These are phyloP conservation scores for Epichloe gansuensis DNA, from an alignment of 2,329 filamentous ascomycete species.

Conservation along the genomic window DNA sequence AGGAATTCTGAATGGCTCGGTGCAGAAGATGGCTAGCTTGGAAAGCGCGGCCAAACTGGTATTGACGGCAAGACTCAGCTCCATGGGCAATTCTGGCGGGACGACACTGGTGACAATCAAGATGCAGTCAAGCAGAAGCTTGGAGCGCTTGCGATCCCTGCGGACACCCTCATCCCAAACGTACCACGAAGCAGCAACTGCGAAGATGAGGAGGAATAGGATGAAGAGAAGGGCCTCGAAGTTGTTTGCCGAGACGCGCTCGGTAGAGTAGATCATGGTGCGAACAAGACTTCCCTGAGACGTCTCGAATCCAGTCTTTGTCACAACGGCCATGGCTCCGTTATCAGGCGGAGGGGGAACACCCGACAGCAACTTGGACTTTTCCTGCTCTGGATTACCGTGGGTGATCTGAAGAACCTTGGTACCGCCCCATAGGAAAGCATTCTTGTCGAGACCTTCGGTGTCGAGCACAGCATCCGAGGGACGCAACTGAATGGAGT, in stretches of 20 bases:
- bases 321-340: slow-evolving; percentile 83
- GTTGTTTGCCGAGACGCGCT: slow-evolving; percentile 97
- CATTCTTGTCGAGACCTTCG: slow-evolving; percentile 90
- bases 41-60: slow-evolving; percentile 89
- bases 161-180: slow-evolving; percentile 95
- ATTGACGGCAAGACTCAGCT: slow-evolving; percentile 92
- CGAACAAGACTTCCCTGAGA: slow-evolving; percentile 94
- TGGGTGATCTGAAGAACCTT: slow-evolving; percentile 95
- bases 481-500: slow-evolving; percentile 84
- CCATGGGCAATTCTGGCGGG: slow-evolving; percentile 97
- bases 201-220: slow-evolving; percentile 89
- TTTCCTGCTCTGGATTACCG: slow-evolving; percentile 63
- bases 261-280: slow-evolving; percentile 99
- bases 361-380: slow-evolving; percentile 58
- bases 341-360: slow-evolving; percentile 81
- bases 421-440: slow-evolving; percentile 92
- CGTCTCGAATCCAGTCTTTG: slow-evolving; percentile 97
- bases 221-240: slow-evolving; percentile 95
- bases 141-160: slow-evolving; percentile 91
- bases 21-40: slow-evolving; percentile 96
- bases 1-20: slow-evolving; percentile 95
- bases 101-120: slow-evolving; percentile 97
- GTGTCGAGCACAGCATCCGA: slow-evolving; percentile 68
- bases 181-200: slow-evolving; percentile 95
- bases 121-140: slow-evolving; percentile 91